Conservation (phyloP, 176 grass and related monocot genomes). For the Triticum aestivum region IWGSC_CS_RefSeq_v2.1 NC_057796.1:47710177-47710676, state of each 20-base stretch:
- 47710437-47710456: not conserved
- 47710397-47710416: constrained; percentile 34
- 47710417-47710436: constrained; percentile 69
- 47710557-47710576: constrained; percentile 73
- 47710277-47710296: not conserved
- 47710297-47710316: constrained; percentile 75
- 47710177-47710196: not conserved
- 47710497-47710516: constrained; percentile 12
- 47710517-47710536: constrained; percentile 4
- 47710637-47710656: not conserved
- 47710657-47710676: constrained; percentile 13
- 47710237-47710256: not conserved
- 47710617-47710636: constrained; percentile 1
- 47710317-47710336: constrained; percentile 86
- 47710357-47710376: constrained; percentile 84
- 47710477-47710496: not conserved
- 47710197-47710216: not conserved
- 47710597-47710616: constrained; percentile 88
- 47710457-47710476: not conserved
- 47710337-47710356: constrained; percentile 70
- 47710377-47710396: constrained; percentile 67
- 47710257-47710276: constrained; percentile 18
- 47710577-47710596: constrained; percentile 78
- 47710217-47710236: not conserved
- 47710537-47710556: constrained; percentile 68